Percentiles rank a stretch among this genome's conserved stretches.
Evolutionary conservation across 345 rosid genomes (phyloP).

Genomic region (Cochlearia excelsa): DNA sequence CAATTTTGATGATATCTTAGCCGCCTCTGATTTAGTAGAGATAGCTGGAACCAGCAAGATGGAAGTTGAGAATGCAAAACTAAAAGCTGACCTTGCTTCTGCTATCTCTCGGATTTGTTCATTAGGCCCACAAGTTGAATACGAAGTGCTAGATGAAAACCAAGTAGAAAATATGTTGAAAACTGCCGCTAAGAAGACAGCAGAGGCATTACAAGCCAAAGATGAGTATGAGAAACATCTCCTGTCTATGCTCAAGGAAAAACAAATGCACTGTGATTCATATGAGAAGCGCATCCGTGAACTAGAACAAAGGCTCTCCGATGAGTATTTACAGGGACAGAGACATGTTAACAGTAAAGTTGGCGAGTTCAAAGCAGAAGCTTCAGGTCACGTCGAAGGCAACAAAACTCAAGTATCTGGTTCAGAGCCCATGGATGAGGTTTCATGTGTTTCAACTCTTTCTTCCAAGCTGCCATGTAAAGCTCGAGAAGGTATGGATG

Average conservation of each 20-base stretch:
- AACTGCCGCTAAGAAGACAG: slow-evolving; percentile 71
- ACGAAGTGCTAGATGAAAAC: slow-evolving; percentile 62
- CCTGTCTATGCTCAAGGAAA: slow-evolving; percentile 66
- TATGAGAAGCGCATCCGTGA: slow-evolving; percentile 95
- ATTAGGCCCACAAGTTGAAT: slow-evolving; percentile 59
- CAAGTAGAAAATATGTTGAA: slow-evolving; percentile 54
- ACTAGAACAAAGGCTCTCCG: slow-evolving; percentile 77
- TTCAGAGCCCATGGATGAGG: slow-evolving; percentile 92
- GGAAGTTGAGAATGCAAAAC: slow-evolving; percentile 96
- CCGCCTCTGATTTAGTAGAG: slow-evolving; percentile 64
- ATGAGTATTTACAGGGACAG: slow-evolving; percentile 61
- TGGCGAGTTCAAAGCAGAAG: slow-evolving; percentile 47
- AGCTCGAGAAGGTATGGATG: slow-evolving; percentile 88
- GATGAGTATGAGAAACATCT: slow-evolving; percentile 77
- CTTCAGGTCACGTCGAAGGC: slow-evolving; percentile 43
- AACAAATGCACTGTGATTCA: slow-evolving; percentile 69
- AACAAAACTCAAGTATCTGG: slow-evolving; percentile 48
- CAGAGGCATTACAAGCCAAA: slow-evolving; percentile 80
- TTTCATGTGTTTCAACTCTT: slow-evolving; percentile 78
- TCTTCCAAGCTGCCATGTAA: slow-evolving; percentile 62
- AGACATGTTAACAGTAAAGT: slow-evolving; percentile 46
- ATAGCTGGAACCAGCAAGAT: slow-evolving; percentile 92
- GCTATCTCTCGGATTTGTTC: slow-evolving; percentile 75
- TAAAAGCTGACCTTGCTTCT: slow-evolving; percentile 98
- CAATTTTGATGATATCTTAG: slow-evolving; percentile 51